These are phyloP conservation scores for Clarireedia paspali DNA, from an alignment of 2,329 filamentous ascomycete species.

Conservation along the genomic window DNA sequence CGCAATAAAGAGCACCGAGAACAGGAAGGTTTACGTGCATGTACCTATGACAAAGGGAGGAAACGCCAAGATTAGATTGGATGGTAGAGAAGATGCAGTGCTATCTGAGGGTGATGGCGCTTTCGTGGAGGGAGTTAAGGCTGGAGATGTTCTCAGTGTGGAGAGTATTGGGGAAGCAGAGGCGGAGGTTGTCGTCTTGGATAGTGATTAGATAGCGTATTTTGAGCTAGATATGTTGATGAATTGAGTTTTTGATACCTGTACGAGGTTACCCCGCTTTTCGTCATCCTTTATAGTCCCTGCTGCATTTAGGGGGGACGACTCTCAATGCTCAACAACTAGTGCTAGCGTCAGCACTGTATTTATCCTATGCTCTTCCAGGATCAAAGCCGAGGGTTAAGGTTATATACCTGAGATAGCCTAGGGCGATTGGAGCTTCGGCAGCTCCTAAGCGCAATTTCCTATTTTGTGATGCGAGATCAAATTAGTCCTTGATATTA, in stretches of 20 bases:
- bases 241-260: background rate
- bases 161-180: slow-evolving; percentile 57
- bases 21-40: slow-evolving; percentile 71
- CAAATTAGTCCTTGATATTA: too few relatives aligned
- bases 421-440: too few relatives aligned
- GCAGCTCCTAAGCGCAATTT: too few relatives aligned
- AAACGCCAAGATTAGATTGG: slow-evolving; percentile 63
- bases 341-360: too few relatives aligned
- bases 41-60: slow-evolving; percentile 71
- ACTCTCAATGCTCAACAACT: too few relatives aligned
- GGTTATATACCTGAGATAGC: too few relatives aligned
- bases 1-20: slow-evolving; percentile 44
- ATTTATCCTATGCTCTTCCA: too few relatives aligned
- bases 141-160: slow-evolving; percentile 55
- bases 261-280: too few relatives aligned
- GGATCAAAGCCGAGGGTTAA: too few relatives aligned
- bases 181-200: slow-evolving; percentile 17
- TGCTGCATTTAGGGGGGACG: too few relatives aligned
- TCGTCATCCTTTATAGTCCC: too few relatives aligned
- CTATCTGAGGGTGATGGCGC: slow-evolving; percentile 75
- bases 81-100: slow-evolving; percentile 56
- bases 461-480: too few relatives aligned
- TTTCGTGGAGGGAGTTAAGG: slow-evolving; percentile 59
- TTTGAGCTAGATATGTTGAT: background rate
- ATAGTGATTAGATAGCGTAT: slow-evolving; percentile 9